A percentile compares a stretch with the other conserved stretches of the same genome.
These are phyloP conservation scores for Zygoascus hellenicus DNA, from an alignment of 1,139 yeast species.

Conservation along the genomic window DNA sequence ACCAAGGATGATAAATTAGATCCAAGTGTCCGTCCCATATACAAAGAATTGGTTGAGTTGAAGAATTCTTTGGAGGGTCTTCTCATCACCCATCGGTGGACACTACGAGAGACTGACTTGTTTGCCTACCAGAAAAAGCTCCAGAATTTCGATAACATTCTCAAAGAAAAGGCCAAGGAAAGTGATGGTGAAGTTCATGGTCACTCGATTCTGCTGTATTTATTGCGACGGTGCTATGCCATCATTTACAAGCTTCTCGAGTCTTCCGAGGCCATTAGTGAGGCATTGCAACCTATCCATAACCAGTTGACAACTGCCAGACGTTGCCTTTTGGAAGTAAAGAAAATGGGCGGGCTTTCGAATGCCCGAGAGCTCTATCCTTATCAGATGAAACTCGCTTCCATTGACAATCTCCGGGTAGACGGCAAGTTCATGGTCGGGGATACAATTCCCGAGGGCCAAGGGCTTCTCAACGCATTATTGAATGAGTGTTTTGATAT, in stretches of 20 bases:
- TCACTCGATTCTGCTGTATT: slow-evolving; percentile 66
- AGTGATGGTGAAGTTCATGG: slow-evolving; percentile 30
- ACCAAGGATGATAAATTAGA: slow-evolving; percentile 47
- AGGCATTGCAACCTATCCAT: slow-evolving; percentile 85
- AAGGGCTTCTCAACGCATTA: slow-evolving; percentile 84
- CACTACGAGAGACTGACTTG: slow-evolving; percentile 88
- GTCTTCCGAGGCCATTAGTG: slow-evolving; percentile 91
- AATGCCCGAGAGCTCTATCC: slow-evolving; percentile 87
- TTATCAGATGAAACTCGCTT: slow-evolving; percentile 87
- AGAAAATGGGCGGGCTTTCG: slow-evolving; percentile 86
- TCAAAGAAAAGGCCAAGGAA: slow-evolving; percentile 39
- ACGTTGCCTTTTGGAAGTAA: slow-evolving; percentile 80
- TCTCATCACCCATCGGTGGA: slow-evolving; percentile 91
- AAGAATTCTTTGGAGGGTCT: slow-evolving; percentile 74
- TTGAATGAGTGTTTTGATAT: slow-evolving; percentile 93
- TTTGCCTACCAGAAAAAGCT: slow-evolving; percentile 72
- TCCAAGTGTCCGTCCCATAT: slow-evolving; percentile 45
- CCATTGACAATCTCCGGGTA: slow-evolving; percentile 73
- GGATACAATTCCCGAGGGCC: slow-evolving; percentile 92
- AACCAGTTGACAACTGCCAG: slow-evolving; percentile 89
- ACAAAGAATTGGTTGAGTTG: slow-evolving; percentile 52
- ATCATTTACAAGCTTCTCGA: slow-evolving; percentile 81
- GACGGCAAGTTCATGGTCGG: slow-evolving; percentile 92
- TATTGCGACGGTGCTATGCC: slow-evolving; percentile 85
- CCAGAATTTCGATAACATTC: slow-evolving; percentile 62